A percentile compares a stretch with the other conserved stretches of the same genome.
phyloP scores from a whole-genome alignment of 75 land plant species.

The Ceratopteris richardii region DNA sequence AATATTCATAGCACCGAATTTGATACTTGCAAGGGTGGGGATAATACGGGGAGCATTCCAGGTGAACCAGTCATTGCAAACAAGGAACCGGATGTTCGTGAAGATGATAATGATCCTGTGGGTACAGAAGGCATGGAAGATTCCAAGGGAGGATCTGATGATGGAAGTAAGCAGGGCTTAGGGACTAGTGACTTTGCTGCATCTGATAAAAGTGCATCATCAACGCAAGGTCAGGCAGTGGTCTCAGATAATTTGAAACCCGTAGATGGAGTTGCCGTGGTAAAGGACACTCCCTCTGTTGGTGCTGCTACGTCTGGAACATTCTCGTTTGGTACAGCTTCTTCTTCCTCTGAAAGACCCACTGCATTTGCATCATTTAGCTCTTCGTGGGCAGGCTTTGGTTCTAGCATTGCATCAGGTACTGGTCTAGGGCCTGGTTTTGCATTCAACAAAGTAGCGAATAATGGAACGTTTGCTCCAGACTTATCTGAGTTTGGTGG shows the following conservation, averaged over 20 bases:
- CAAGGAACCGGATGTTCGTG: no score
- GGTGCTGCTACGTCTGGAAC: no score
- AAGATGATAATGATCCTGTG: not conserved
- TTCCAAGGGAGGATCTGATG: not conserved
- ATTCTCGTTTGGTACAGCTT: constrained; percentile 1
- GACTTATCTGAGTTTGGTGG: no score
- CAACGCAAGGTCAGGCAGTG: not conserved
- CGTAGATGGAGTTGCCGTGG: not conserved
- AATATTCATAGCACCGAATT: no score
- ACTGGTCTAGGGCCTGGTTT: no score
- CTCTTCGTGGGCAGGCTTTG: constrained; percentile 20
- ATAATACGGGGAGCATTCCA: constrained; percentile 10
- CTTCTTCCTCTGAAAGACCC: not conserved
- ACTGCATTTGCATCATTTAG: not conserved
- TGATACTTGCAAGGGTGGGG: constrained; percentile 5
- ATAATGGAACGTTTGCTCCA: no score
- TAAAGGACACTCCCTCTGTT: not conserved
- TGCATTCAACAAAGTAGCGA: no score
- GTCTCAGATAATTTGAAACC: not conserved
- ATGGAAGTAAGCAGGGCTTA: constrained; percentile 1
- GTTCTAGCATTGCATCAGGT: constrained; percentile 29
- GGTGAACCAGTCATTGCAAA: not conserved
- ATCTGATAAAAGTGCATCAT: not conserved
- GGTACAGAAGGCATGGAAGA: not conserved
- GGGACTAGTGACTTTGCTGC: not conserved